phyloP scores from a whole-genome alignment of 2,329 filamentous ascomycete genomes.

The Stachybotrys echinatus region DNA sequence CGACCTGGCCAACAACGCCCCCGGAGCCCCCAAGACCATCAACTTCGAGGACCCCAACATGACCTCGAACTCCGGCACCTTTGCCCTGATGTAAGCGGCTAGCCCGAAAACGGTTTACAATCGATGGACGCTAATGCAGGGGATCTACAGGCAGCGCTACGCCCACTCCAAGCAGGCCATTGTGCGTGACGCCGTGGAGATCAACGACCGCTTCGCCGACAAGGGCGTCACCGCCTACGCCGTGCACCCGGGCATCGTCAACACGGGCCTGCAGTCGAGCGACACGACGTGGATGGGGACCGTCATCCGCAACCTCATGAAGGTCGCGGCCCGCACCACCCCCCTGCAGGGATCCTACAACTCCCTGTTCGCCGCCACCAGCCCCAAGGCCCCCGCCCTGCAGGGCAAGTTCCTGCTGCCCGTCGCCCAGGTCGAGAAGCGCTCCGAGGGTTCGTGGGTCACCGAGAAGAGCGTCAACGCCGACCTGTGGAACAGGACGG shows the following conservation, averaged over 20 bases:
- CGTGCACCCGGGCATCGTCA: constrained; percentile 15
- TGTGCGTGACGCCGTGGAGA: constrained; percentile 11
- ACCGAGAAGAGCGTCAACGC: constrained; percentile 10
- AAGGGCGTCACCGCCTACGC: constrained; percentile 16
- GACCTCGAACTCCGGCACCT: constrained; percentile 9
- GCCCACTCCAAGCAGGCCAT: constrained; percentile 15
- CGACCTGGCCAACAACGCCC: constrained; percentile 12
- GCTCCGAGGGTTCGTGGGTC: constrained; percentile 12
- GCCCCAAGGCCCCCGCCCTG: constrained; percentile 2
- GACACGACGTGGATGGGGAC: constrained; percentile 10
- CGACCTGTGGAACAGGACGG: constrained; percentile 3
- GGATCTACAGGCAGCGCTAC: constrained; percentile 10
- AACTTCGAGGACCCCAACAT: constrained; percentile 16
- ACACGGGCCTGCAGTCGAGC: constrained; percentile 11
- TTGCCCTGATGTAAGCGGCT: neutral
- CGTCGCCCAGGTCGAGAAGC: constrained; percentile 10
- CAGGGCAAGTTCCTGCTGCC: constrained; percentile 12
- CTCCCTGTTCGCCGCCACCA: constrained; percentile 15
- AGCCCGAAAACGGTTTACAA: neutral
- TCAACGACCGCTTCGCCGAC: constrained; percentile 12
- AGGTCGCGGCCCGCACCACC: constrained; percentile 4
- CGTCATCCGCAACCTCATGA: constrained; percentile 10
- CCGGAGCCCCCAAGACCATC: constrained; percentile 12
- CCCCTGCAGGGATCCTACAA: constrained; percentile 14
- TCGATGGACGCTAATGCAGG: neutral